These are phyloP conservation scores for Phellopilus nigrolimitatus DNA, from an alignment of 1,284 basidiomycete genomes.

Conservation along the genomic window DNA sequence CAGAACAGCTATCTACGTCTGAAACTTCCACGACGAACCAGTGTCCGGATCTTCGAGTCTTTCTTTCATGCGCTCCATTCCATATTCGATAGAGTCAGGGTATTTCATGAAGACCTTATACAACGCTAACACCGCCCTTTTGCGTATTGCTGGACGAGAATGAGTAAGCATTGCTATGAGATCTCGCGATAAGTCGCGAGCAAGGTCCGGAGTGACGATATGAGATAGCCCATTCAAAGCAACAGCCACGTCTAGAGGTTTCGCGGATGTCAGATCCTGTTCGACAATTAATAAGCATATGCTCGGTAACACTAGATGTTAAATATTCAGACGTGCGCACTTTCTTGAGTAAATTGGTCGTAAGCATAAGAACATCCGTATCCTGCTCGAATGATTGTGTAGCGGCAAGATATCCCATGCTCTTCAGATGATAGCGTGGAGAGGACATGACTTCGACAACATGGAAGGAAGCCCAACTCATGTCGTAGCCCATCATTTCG, in stretches of 20 bases:
- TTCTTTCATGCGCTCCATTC: slow-evolving; percentile 73
- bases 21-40: slow-evolving; percentile 38
- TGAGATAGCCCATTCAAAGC: slow-evolving; percentile 86
- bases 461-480: slow-evolving; percentile 89
- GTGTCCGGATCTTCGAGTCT: slow-evolving; percentile 83
- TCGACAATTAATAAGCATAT: slow-evolving; percentile 9
- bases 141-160: slow-evolving; percentile 83
- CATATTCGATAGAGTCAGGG: slow-evolving; percentile 68
- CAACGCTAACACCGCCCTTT: slow-evolving; percentile 81
- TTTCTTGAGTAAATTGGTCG: slow-evolving; percentile 98
- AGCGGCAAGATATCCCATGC: slow-evolving; percentile 93
- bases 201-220: slow-evolving; percentile 85
- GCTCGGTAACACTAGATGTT: slow-evolving; percentile 20
- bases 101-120: slow-evolving; percentile 77
- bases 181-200: slow-evolving; percentile 84
- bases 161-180: slow-evolving; percentile 88
- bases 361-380: slow-evolving; percentile 96
- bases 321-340: slow-evolving; percentile 39
- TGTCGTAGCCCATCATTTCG: slow-evolving; percentile 91
- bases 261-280: slow-evolving; percentile 77
- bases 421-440: slow-evolving; percentile 86
- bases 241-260: slow-evolving; percentile 71
- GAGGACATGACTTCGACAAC: slow-evolving; percentile 99
- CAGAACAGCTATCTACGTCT: neutral
- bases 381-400: slow-evolving; percentile 89